Conservation (phyloP, 2,329 filamentous ascomycete species). For the Esteya vermicola region DNA sequence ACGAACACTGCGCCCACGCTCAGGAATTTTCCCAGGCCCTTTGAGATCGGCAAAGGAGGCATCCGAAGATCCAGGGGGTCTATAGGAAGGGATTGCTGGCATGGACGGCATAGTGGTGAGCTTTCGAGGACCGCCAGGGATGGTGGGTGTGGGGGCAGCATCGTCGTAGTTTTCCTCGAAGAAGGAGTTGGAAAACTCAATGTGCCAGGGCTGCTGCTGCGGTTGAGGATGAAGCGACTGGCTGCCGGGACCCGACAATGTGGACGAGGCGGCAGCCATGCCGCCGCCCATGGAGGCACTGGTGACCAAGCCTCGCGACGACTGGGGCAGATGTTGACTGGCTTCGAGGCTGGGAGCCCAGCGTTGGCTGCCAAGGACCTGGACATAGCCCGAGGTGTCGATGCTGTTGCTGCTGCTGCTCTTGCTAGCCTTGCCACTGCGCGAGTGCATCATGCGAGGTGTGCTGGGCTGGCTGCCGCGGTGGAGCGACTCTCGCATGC, state of each 20-base stretch:
- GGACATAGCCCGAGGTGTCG: constrained; percentile 48
- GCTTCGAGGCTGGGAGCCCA: constrained; percentile 35
- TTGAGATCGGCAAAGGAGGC: too few species aligned
- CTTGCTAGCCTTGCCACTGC: constrained; percentile 53
- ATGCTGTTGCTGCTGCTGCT: constrained; percentile 53
- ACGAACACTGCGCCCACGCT: constrained; percentile 43
- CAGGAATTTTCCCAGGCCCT: constrained; percentile 16
- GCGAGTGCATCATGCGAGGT: constrained; percentile 33
- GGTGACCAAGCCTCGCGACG: not conserved
- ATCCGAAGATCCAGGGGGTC: too few species aligned
- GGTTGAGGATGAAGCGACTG: too few species aligned
- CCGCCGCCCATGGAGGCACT: constrained; percentile 1
- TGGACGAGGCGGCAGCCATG: not conserved
- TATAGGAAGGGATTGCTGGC: constrained; percentile 19
- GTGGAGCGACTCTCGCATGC: constrained; percentile 35
- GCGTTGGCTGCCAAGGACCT: constrained; percentile 42
- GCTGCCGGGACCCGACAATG: not conserved
- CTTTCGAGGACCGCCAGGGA: constrained; percentile 63
- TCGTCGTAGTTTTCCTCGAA: constrained; percentile 48
- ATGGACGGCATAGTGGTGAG: constrained; percentile 21
- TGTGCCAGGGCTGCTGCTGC: constrained; percentile 22
- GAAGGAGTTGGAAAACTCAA: constrained; percentile 34
- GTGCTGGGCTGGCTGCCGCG: constrained; percentile 23
- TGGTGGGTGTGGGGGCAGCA: constrained; percentile 72
- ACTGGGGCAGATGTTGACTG: constrained; percentile 21